Conservation (phyloP, 2,329 filamentous ascomycete genomes). For the Nemania sp. region DNA sequence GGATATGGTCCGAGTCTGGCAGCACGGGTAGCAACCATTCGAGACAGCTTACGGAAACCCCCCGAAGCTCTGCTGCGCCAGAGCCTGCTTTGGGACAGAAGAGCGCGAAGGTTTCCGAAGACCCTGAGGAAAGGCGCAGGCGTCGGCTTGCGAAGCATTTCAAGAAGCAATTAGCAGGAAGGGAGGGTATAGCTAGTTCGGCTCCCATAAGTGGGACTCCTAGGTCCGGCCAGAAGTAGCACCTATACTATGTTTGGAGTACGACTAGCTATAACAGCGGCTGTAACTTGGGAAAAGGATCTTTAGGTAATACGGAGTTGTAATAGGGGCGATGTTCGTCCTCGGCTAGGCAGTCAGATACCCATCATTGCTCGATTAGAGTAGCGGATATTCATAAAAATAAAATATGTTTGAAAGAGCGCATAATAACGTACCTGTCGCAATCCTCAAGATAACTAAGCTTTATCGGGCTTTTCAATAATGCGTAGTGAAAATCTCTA, state of each 20-base stretch:
- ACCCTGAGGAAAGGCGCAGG: slow-evolving; percentile 31
- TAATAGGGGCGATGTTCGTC: slow-evolving; percentile 6
- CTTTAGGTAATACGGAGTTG: slow-evolving; percentile 21
- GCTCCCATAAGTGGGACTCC: slow-evolving; percentile 37
- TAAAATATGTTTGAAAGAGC: background rate
- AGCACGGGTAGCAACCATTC: slow-evolving; percentile 25
- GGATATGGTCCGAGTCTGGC: slow-evolving; percentile 22
- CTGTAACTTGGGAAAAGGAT: background rate
- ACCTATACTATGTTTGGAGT: background rate
- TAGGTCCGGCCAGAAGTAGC: slow-evolving; percentile 41
- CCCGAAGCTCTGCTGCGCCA: slow-evolving; percentile 8
- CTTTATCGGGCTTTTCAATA: background rate
- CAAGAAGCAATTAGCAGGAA: slow-evolving; percentile 26
- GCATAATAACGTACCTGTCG: background rate
- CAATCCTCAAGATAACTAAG: background rate
- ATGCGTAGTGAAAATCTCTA: background rate
- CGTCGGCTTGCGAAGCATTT: slow-evolving; percentile 35
- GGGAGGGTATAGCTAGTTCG: slow-evolving; percentile 35
- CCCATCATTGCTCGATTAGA: slow-evolving; percentile 10
- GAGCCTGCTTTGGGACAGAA: background rate
- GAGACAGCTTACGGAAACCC: background rate
- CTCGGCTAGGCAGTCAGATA: slow-evolving; percentile 18
- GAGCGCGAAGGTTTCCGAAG: slow-evolving; percentile 7
- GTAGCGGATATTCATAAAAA: slow-evolving; percentile 1
- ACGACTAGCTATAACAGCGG: background rate